These are phyloP conservation scores for Aschersonia sp. DNA, from an alignment of 2,329 filamentous ascomycete species.

Conservation along the genomic window DNA sequence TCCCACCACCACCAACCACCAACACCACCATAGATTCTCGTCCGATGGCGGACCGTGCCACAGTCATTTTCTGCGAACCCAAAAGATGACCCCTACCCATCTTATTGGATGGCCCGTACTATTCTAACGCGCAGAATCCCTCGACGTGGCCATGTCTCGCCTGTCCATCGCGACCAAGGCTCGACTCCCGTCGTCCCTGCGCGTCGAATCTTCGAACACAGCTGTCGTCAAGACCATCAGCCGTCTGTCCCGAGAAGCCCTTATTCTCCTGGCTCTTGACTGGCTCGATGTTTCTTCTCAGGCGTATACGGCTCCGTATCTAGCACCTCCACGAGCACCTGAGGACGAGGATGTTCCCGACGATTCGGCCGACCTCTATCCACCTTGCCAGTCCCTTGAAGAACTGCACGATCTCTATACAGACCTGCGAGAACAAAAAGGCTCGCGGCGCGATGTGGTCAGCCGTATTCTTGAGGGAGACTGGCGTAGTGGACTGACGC, in stretches of 20 bases:
- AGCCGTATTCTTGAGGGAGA: constrained; percentile 54
- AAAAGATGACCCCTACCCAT: not conserved
- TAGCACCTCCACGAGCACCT: constrained; percentile 10
- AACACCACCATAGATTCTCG: too few relatives aligned
- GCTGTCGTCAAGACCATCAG: constrained; percentile 52
- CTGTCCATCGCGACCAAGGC: constrained; percentile 57
- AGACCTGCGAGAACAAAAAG: constrained; percentile 43
- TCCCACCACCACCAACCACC: too few relatives aligned
- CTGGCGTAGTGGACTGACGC: constrained; percentile 48
- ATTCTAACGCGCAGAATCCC: not conserved
- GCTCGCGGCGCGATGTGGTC: constrained; percentile 47
- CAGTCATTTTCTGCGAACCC: too few relatives aligned
- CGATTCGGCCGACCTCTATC: constrained; percentile 52
- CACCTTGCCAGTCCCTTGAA: constrained; percentile 48
- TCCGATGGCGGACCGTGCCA: too few relatives aligned
- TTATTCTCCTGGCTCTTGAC: constrained; percentile 58
- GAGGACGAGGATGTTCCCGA: constrained; percentile 36
- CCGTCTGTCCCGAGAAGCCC: constrained; percentile 56
- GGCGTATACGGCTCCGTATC: constrained; percentile 30
- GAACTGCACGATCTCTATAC: constrained; percentile 53
- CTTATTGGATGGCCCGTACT: not conserved
- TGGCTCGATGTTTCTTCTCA: constrained; percentile 62
- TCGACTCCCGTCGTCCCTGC: constrained; percentile 56
- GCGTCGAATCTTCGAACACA: constrained; percentile 50
- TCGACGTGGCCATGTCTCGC: constrained; percentile 27